Base-by-base conservation (phyloP, 129 eudicot species). In the Cynara cardunculus region DNA sequence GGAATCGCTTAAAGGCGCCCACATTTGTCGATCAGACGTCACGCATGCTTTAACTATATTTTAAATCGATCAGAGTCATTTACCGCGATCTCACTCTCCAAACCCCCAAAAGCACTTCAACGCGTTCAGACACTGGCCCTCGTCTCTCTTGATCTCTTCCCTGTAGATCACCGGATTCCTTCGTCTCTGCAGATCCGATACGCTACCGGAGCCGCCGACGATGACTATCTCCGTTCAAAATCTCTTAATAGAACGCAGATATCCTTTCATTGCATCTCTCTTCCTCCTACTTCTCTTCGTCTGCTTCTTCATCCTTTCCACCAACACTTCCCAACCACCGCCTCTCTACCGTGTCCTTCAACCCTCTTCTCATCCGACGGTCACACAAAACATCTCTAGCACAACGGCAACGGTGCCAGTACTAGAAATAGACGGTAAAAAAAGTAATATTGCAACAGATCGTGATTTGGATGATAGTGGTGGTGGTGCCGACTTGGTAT, bases 181-280 rank as follows among this genome's bases (percentile, higher is more conserved):
- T 68, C 32, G 49, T 44, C 66, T n/a, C 32, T 4, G 12, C 4
- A 81, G 76, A 74, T 81, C 80, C 59, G 80, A 30, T 41, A 74
- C 62, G 14, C 3, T 44, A 4, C 37, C 70, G 25, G 69, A 44
- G 25, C 41, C 86, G 28, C 82, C 82, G 74, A 19, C 86, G 80
- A 90, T 88, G 93, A 87, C 91, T 67, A 44, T 87, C 0, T 72
- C 91, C 25, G 84, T 87, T 4, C 79, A 69, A 12, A 64, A 18
- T 67, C 76, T 94, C 32, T 31, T 91, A 26, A 88, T 87, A 64
- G 87, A 89, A 26, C 86, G 89, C 46, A 84, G 89, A 19, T 89
- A 87, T 83, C 96, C 97, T 1, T 94, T 94, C 86, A 75, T 92
- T 18, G 87, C 89, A 76, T 81, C 90, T n/a, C 89, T 94, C 86